phyloP scores from a whole-genome alignment of 176 grass and related monocot genomes.

The Alopecurus myosuroides region DNA sequence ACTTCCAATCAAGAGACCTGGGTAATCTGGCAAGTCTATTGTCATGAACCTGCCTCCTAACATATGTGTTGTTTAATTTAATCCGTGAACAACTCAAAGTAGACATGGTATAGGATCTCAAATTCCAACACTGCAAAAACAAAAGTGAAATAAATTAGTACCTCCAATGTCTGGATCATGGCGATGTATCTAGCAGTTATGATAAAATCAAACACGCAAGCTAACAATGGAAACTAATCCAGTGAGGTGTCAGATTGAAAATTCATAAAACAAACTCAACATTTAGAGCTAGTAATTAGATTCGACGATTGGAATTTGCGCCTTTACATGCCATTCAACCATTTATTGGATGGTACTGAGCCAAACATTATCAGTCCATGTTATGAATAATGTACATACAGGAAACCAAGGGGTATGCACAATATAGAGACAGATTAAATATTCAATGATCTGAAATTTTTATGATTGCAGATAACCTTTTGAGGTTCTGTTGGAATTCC shows the following conservation, averaged over 20 bases:
- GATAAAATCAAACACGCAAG: background rate
- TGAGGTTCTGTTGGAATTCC: too few species aligned
- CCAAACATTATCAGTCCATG: background rate
- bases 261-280: background rate
- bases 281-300: background rate
- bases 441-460: background rate
- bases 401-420: background rate
- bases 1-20: slow-evolving; percentile 31
- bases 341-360: background rate
- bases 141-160: background rate
- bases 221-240: background rate
- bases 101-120: slow-evolving; percentile 33
- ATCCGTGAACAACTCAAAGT: slow-evolving; percentile 38
- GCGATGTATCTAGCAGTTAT: background rate
- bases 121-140: slow-evolving; percentile 11
- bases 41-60: slow-evolving; percentile 24
- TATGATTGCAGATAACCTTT: background rate
- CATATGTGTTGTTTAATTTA: slow-evolving; percentile 23
- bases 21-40: slow-evolving; percentile 18
- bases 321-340: background rate
- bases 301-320: background rate
- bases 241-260: background rate
- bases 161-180: background rate
- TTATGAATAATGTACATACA: background rate
- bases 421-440: background rate